A percentile compares a stretch with the other conserved stretches of the same genome.
phyloP scores from a whole-genome alignment of 2,329 filamentous ascomycete species.

The Pseudogymnoascus sp. region DNA sequence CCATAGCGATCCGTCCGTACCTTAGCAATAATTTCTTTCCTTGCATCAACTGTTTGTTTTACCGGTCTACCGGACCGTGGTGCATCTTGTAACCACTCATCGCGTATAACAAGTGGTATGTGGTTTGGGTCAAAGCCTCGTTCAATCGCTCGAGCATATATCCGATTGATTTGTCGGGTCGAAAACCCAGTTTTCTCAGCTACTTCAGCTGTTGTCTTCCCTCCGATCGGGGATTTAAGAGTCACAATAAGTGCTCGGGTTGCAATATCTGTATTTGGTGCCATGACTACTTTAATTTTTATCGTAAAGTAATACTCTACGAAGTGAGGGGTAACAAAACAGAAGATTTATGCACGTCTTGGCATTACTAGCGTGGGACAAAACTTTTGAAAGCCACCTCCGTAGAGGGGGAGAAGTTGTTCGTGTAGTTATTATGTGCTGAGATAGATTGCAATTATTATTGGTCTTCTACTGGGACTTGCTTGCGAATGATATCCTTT shows the following conservation, averaged over 20 bases:
- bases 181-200: neutral
- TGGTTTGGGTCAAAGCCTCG: neutral
- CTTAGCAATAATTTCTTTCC: neutral
- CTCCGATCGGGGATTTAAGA: neutral
- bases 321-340: no score
- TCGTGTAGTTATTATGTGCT: no score
- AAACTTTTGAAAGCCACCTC: no score
- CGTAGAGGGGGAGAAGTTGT: no score
- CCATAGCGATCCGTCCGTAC: neutral
- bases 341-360: no score
- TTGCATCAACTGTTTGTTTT: neutral
- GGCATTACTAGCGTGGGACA: no score
- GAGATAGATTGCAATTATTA: no score
- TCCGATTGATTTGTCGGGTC: neutral
- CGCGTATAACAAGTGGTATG: neutral
- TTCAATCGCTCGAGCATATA: neutral
- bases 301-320: no score
- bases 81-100: neutral
- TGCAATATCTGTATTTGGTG: neutral
- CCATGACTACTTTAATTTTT: no score
- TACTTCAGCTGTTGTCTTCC: neutral
- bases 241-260: neutral
- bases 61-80: neutral
- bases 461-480: no score
- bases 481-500: no score